Evolutionary conservation across 495 filamentous ascomycete species (phyloP).

Genomic region (Talaromyces proteolyticus): DNA sequence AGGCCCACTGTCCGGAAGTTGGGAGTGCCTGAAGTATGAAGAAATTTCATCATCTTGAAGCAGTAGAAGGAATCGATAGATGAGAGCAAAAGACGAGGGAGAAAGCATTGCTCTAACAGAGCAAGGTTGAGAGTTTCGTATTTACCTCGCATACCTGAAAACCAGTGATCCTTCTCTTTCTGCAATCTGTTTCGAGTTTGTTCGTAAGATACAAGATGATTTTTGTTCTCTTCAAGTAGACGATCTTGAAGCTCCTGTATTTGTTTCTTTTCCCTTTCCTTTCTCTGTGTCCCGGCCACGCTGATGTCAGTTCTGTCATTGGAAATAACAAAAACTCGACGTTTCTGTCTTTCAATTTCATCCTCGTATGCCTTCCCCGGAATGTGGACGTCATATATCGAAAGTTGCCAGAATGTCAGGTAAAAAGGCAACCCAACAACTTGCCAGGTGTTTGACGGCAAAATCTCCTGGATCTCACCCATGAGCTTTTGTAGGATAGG

Average conservation of each 20-base stretch:
- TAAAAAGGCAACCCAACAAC: conserved; percentile 72
- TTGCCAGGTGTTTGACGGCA: conserved; percentile 61
- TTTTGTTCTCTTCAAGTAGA: conserved; percentile 64
- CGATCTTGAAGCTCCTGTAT: conserved; percentile 53
- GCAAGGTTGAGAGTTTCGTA: conserved; percentile 63
- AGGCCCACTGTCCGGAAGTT: conserved; percentile 84
- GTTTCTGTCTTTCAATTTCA: conserved; percentile 59
- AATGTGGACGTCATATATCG: conserved; percentile 71
- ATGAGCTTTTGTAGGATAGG: conserved; percentile 75
- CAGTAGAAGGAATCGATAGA: conserved; percentile 81
- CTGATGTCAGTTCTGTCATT: conserved; percentile 69
- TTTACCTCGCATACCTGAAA: conserved; percentile 54
- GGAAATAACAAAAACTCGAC: conserved; percentile 53
- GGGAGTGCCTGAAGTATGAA: conserved; percentile 74
- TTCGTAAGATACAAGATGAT: conserved; percentile 57
- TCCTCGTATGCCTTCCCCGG: conserved; percentile 67
- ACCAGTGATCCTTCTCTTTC: conserved; percentile 79
- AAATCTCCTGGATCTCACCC: conserved; percentile 51
- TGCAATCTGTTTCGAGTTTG: conserved; percentile 58
- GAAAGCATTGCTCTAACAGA: conserved; percentile 82
- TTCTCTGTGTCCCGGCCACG: conserved; percentile 52
- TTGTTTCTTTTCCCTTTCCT: conserved; percentile 56
- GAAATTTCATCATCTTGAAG: conserved; percentile 75
- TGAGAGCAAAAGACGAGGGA: conserved; percentile 80
- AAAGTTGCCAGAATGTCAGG: conserved; percentile 88